Percentiles rank a stretch among this genome's conserved stretches.
Conservation (phyloP, 2,329 filamentous ascomycete genomes). For the Beauveria sp. region DNA sequence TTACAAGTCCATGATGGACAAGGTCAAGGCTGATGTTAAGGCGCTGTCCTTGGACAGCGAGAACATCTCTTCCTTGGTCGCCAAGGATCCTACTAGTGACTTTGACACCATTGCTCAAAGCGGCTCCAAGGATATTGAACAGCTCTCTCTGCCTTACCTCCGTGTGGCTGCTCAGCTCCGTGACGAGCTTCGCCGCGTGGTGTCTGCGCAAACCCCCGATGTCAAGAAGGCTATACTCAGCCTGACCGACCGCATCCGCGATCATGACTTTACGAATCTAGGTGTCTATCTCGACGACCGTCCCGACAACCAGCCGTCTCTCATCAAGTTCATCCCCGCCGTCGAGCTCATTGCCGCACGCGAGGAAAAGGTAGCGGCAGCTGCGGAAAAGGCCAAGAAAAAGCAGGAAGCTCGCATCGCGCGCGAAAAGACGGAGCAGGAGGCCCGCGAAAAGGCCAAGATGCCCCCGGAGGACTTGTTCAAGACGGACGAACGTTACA, state of each 20-base stretch:
- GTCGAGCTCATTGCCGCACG: constrained; percentile 49
- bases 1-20: constrained; percentile 37
- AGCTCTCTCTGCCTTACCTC: constrained; percentile 48
- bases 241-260: constrained; percentile 73
- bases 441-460: constrained; percentile 52
- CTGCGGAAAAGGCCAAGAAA: constrained; percentile 50
- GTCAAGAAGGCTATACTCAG: constrained; percentile 65
- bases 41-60: constrained; percentile 42
- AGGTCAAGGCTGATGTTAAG: constrained; percentile 39
- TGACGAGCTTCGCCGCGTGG: constrained; percentile 53
- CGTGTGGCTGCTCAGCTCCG: constrained; percentile 49
- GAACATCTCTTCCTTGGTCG: constrained; percentile 34
- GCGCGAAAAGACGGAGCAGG: constrained; percentile 41
- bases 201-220: constrained; percentile 35
- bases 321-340: constrained; percentile 60
- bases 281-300: constrained; percentile 87
- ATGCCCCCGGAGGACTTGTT: constrained; percentile 49
- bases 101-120: constrained; percentile 37
- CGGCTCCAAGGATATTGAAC: constrained; percentile 44
- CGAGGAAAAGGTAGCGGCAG: constrained; percentile 52
- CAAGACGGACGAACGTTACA: constrained; percentile 51
- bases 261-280: constrained; percentile 71
- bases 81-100: constrained; percentile 36
- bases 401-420: constrained; percentile 49
- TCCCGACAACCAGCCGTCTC: constrained; percentile 54